These are phyloP conservation scores for Lablab purpureus DNA, from an alignment of 306 rosid genomes.

Conservation along the genomic window DNA sequence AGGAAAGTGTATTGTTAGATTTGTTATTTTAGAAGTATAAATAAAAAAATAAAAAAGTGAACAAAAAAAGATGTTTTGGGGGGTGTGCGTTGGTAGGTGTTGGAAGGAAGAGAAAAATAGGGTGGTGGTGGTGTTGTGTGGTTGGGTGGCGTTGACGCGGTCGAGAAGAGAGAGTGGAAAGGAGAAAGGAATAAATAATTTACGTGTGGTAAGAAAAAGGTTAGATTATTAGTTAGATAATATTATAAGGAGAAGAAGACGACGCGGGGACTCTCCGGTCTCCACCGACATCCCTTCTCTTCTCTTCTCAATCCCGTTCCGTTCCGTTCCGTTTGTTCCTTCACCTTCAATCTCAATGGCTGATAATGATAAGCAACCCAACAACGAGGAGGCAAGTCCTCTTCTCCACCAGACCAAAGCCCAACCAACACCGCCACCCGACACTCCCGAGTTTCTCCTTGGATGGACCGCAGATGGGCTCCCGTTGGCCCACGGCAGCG, in stretches of 20 bases:
- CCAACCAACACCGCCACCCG: conserved; percentile 35
- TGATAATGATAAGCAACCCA: conserved; percentile 36
- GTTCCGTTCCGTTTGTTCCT: neutral
- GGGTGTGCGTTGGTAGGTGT: neutral
- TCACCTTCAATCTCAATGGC: conserved; percentile 37
- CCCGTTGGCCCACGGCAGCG: conserved; percentile 78
- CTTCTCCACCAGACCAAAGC: conserved; percentile 59
- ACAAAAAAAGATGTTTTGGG: no score
- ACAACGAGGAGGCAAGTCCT: conserved; percentile 77
- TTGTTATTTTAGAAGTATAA: no score
- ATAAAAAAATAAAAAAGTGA: no score
- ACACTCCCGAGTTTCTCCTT: conserved; percentile 8
- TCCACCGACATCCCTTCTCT: conserved; percentile 38
- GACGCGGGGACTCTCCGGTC: conserved; percentile 26
- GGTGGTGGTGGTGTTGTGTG: neutral
- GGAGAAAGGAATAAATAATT: neutral
- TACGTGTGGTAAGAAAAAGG: neutral
- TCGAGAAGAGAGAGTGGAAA: neutral
- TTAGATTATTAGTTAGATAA: neutral
- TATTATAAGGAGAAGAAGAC: neutral
- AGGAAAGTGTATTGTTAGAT: no score
- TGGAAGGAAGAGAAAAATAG: conserved; percentile 1
- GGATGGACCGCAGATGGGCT: conserved; percentile 89
- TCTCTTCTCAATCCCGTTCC: neutral
- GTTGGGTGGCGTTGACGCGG: conserved; percentile 33